Percentiles rank a stretch among this genome's conserved stretches.
Conservation (phyloP, 75 land plant species). For the Pinus taeda region DNA sequence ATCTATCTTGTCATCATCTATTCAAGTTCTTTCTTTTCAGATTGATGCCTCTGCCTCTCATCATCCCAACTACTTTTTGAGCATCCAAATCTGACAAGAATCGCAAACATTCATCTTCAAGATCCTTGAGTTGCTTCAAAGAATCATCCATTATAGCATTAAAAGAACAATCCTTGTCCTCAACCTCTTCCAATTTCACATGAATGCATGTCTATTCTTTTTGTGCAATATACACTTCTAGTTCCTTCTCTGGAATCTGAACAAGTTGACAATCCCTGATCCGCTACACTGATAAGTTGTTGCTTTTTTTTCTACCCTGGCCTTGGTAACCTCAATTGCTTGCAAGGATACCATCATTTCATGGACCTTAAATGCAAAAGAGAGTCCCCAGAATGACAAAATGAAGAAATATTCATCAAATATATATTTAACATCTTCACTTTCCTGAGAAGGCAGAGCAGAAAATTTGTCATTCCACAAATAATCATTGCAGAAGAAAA, state of each 20-base stretch:
- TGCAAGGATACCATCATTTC: too few species aligned
- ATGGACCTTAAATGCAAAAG: too few species aligned
- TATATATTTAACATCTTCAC: too few species aligned
- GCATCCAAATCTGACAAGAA: constrained; percentile 2
- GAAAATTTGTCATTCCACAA: too few species aligned
- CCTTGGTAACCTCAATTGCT: too few species aligned
- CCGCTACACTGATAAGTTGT: not conserved
- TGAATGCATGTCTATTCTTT: constrained; percentile 10
- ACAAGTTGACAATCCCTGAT: constrained; percentile 5
- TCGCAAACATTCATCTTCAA: not conserved
- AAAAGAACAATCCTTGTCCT: constrained; percentile 4
- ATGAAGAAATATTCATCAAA: too few species aligned
- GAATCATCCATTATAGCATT: not conserved
- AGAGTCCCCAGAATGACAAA: too few species aligned
- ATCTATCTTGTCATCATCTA: constrained; percentile 1
- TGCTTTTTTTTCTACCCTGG: too few species aligned
- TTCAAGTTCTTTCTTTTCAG: constrained; percentile 10
- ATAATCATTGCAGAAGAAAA: too few species aligned
- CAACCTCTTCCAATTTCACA: constrained; percentile 13
- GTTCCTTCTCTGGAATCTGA: not conserved
- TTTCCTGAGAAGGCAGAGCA: too few species aligned
- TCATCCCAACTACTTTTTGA: constrained; percentile 3
- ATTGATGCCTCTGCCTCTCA: constrained; percentile 5
- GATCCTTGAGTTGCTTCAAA: constrained; percentile 3
- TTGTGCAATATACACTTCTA: constrained; percentile 8